phyloP scores from a whole-genome alignment of 2,329 filamentous ascomycete genomes.

The Incumbomyces delicatus region DNA sequence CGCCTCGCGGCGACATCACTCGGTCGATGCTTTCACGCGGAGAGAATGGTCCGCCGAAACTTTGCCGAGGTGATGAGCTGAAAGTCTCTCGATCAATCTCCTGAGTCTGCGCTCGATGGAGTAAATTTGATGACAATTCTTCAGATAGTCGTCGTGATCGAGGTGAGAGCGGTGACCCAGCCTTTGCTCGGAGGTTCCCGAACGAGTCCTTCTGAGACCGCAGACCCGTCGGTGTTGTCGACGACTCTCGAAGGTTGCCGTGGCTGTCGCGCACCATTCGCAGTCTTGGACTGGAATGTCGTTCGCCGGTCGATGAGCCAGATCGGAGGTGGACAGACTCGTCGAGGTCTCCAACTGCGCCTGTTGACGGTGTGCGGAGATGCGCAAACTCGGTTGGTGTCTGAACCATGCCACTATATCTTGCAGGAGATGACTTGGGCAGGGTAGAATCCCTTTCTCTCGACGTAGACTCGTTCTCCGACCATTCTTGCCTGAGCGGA shows the following conservation, averaged over 20 bases:
- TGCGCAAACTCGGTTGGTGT: slow-evolving; percentile 10
- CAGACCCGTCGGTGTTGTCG: neutral
- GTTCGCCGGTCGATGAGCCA: slow-evolving; percentile 14
- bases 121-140: slow-evolving; percentile 14
- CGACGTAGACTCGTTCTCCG: slow-evolving; percentile 33
- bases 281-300: slow-evolving; percentile 24
- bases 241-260: slow-evolving; percentile 6
- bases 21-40: slow-evolving; percentile 16
- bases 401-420: slow-evolving; percentile 13
- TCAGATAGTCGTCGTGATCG: slow-evolving; percentile 5
- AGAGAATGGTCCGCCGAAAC: slow-evolving; percentile 5
- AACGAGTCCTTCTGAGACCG: slow-evolving; percentile 2
- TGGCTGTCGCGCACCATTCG: slow-evolving; percentile 22
- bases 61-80: slow-evolving; percentile 21
- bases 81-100: slow-evolving; percentile 27
- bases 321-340: slow-evolving; percentile 3
- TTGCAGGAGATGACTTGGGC: slow-evolving; percentile 35
- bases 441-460: slow-evolving; percentile 39
- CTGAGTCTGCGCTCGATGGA: slow-evolving; percentile 11
- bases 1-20: slow-evolving; percentile 24
- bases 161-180: slow-evolving; percentile 2
- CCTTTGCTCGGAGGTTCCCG: slow-evolving; percentile 5
- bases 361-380: slow-evolving; percentile 7
- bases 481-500: slow-evolving; percentile 21
- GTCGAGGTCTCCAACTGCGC: slow-evolving; percentile 16